phyloP scores from a whole-genome alignment of 345 rosid genomes.

The Melaleuca alternifolia region DNA sequence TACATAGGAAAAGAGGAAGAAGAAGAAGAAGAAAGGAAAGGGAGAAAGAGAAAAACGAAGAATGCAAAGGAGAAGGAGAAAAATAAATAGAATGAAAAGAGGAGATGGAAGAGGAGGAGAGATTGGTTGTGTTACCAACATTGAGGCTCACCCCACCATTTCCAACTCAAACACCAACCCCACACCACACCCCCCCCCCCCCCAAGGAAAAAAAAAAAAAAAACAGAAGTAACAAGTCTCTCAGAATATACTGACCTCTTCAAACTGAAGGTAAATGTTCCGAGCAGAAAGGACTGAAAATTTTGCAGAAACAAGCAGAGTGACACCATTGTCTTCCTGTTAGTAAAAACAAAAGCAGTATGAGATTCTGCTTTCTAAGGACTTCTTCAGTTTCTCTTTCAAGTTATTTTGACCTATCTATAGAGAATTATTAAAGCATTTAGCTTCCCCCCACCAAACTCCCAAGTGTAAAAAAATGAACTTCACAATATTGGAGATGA shows the following conservation, averaged over 20 bases:
- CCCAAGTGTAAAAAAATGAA: neutral
- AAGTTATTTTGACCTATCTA: neutral
- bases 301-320: slow-evolving; percentile 83
- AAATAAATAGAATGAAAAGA: neutral
- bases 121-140: neutral
- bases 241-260: slow-evolving; percentile 50
- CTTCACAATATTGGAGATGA: neutral
- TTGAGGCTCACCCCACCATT: neutral
- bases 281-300: slow-evolving; percentile 61
- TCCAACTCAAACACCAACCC: neutral
- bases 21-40: neutral
- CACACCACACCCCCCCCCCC: no score
- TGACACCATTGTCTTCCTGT: slow-evolving; percentile 86
- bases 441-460: neutral
- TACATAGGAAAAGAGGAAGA: neutral
- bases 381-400: neutral
- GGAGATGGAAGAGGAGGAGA: neutral
- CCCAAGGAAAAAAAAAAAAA: neutral
- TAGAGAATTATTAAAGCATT: neutral
- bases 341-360: neutral
- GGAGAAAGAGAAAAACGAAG: neutral
- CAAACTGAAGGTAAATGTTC: slow-evolving; percentile 78
- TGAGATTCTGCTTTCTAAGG: neutral
- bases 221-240: neutral
- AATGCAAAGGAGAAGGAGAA: neutral